phyloP scores from a whole-genome alignment of 2,329 filamentous ascomycete genomes.

The Sordariomycetes sp. region DNA sequence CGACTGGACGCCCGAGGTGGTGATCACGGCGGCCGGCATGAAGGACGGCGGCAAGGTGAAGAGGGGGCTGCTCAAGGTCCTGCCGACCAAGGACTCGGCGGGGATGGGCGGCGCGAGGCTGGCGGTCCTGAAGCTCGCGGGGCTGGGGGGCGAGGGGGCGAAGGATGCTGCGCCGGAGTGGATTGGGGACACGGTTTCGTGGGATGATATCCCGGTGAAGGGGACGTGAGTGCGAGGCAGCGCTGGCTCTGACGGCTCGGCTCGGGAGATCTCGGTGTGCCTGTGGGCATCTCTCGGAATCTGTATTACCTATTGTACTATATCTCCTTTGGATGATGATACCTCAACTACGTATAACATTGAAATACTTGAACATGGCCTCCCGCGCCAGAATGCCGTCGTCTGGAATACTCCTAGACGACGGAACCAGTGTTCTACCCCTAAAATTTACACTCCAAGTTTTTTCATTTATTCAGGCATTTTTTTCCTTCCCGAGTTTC shows the following conservation, averaged over 20 bases:
- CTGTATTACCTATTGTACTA: no score
- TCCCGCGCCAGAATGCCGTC: no score
- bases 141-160: conserved; percentile 12
- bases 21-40: conserved; percentile 27
- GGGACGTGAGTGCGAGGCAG: background rate
- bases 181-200: conserved; percentile 18
- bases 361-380: no score
- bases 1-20: conserved; percentile 18
- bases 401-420: no score
- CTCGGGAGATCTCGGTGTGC: background rate
- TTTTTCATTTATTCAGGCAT: no score
- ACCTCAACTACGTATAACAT: no score
- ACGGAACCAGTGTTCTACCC: no score
- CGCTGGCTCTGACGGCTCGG: background rate
- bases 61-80: conserved; percentile 8
- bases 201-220: conserved; percentile 11
- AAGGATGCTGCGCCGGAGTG: conserved; percentile 19
- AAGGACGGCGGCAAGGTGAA: conserved; percentile 15
- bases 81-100: conserved; percentile 15
- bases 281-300: background rate
- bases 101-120: conserved; percentile 27
- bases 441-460: no score
- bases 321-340: no score
- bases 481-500: no score
- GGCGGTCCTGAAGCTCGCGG: conserved; percentile 29